Base-by-base conservation (phyloP, 345 rosid genomes). In the Eucalyptus polybractea region DNA sequence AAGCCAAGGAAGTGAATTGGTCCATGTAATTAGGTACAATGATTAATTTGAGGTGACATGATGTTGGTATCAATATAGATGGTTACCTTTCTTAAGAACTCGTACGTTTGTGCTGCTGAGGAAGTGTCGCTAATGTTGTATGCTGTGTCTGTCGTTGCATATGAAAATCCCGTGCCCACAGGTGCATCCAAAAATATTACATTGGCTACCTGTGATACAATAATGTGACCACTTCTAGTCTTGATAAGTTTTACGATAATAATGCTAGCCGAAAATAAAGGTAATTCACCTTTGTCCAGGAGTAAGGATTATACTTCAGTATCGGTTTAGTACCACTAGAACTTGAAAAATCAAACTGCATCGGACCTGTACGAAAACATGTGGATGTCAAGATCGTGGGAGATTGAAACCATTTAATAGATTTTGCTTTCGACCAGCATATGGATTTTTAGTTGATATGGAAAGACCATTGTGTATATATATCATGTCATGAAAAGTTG, bases 261-360 rank as follows among this genome's bases (percentile, higher is more conserved):
- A 85, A 85, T 19, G 50, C 13, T 25, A 85, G 37, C 87, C 11
- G 5, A 25, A 45, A n/a, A 50, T 86, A 19, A n/a, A n/a, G 24
- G 62, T 31, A 21, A 25, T 31, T 54, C 27, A 91, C 94, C 92
- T 92, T 88, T 44, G 94, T 92, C 93, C 92, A 91, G 27, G 92
- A 90, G 58, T 91, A 69, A 14, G 91, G 92, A 29, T 91, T 93
- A 21, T 81, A 53, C 22, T 25, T 6, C 10, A 93, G 65, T 13
- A 65, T 37, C 7, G 94, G 92, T 67, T 25, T 88, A 67, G 17
- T 87, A 2, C 88, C 90, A 15, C 72, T 88, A 31, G 89, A 88
- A 42, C 86, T 90, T 21, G 89, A 42, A 42, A 86, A 90, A 53
- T 93, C 90, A 50, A 93, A 92, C 22, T 15, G 27, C 22, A 93